A percentile compares a stretch with the other conserved stretches of the same genome.
Conservation (phyloP, 1,284 basidiomycete species). For the Melampsora americana region DNA sequence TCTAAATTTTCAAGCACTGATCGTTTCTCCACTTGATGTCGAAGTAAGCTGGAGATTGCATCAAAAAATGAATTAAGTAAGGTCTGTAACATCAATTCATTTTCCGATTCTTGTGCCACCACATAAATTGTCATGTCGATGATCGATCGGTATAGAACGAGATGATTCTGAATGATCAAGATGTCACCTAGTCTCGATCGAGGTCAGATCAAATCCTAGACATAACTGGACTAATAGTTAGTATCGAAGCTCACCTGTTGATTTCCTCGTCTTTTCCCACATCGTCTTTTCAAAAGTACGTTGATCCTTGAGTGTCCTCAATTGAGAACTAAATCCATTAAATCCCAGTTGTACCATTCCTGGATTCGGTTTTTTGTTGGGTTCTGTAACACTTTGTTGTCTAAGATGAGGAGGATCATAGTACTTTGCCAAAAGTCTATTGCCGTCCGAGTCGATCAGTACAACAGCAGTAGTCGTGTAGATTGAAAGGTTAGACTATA, state of each 20-base stretch:
- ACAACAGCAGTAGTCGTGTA: conserved; percentile 83
- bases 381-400: conserved; percentile 56
- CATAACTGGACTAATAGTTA: not conserved
- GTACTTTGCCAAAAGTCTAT: conserved; percentile 93
- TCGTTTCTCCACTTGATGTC: conserved; percentile 92
- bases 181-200: conserved; percentile 69
- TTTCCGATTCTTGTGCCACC: conserved; percentile 79
- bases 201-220: conserved; percentile 3
- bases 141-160: conserved; percentile 89
- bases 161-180: conserved; percentile 82
- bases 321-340: conserved; percentile 59
- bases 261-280: conserved; percentile 89
- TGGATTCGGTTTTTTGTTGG: conserved; percentile 56
- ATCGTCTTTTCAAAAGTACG: conserved; percentile 91
- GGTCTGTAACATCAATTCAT: conserved; percentile 90
- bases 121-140: conserved; percentile 95
- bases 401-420: conserved; percentile 70
- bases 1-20: conserved; percentile 93
- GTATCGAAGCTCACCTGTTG: conserved; percentile 69
- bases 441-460: conserved; percentile 88
- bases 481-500: conserved; percentile 71
- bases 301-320: conserved; percentile 81
- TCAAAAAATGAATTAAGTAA: conserved; percentile 82
- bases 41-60: conserved; percentile 75
- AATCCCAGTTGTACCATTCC: conserved; percentile 43